These are phyloP conservation scores for Coelastrella sp. DNA, from an alignment of 139 green algal genomes.

Conservation along the genomic window DNA sequence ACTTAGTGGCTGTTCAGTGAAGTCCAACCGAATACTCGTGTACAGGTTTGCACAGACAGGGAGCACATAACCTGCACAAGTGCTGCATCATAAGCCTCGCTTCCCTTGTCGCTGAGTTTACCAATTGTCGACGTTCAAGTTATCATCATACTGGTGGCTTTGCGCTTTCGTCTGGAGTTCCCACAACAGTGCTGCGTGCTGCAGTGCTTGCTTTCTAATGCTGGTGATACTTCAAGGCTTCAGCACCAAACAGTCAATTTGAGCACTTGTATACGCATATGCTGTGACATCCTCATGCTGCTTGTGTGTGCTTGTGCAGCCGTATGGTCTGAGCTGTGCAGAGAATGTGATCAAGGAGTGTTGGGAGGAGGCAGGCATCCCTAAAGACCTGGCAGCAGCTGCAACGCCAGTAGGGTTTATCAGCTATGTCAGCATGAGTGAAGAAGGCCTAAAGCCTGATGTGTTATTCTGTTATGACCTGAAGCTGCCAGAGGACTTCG, in stretches of 20 bases:
- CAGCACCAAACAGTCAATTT: neutral
- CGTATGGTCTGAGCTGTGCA: constrained; percentile 72
- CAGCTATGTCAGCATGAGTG: constrained; percentile 69
- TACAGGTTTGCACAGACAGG: too few species aligned
- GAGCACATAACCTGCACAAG: too few species aligned
- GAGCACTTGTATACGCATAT: neutral
- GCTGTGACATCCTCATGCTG: neutral
- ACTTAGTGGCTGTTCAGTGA: neutral
- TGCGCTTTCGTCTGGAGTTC: too few species aligned
- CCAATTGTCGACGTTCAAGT: too few species aligned
- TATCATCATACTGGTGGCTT: too few species aligned
- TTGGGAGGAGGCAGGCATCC: constrained; percentile 93
- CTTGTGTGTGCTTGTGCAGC: constrained; percentile 61
- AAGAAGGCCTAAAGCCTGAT: constrained; percentile 87
- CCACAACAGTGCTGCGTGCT: too few species aligned
- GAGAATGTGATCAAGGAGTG: constrained; percentile 98
- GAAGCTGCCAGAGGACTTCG: constrained; percentile 89
- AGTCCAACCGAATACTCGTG: too few species aligned
- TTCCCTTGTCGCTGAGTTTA: too few species aligned
- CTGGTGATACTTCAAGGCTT: neutral
- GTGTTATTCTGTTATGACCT: constrained; percentile 96
- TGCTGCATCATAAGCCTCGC: too few species aligned
- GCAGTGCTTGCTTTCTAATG: too few species aligned
- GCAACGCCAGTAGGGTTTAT: constrained; percentile 67
- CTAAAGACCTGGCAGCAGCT: constrained; percentile 69